Conservation (phyloP, 2,329 filamentous ascomycete genomes). For the Parascedosporium putredinis region DNA sequence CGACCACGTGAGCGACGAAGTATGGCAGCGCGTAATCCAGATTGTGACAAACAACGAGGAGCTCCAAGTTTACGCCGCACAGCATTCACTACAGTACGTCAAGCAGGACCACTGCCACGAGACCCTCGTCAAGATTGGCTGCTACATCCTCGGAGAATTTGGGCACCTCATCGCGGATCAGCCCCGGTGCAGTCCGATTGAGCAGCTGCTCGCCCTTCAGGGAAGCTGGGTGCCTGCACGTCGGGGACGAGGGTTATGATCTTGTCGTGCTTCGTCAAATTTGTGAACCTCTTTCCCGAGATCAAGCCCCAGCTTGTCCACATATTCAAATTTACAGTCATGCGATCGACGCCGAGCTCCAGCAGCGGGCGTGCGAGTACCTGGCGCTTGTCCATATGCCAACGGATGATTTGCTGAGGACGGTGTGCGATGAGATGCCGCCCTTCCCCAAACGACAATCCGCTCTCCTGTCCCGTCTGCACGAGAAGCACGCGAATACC, state of each 20-base stretch:
- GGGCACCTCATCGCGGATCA: conserved; percentile 93
- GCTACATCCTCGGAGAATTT: conserved; percentile 92
- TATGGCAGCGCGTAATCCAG: conserved; percentile 97
- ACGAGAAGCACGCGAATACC: conserved; percentile 87
- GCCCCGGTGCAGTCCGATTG: conserved; percentile 85
- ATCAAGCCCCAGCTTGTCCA: conserved; percentile 92
- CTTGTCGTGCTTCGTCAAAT: conserved; percentile 92
- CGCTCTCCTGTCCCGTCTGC: conserved; percentile 78
- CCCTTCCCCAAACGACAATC: conserved; percentile 93
- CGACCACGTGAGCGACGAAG: conserved; percentile 96
- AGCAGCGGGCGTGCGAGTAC: conserved; percentile 95
- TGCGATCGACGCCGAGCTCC: conserved; percentile 86
- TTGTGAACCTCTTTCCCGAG: conserved; percentile 94
- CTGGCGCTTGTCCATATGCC: conserved; percentile 74
- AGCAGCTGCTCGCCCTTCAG: conserved; percentile 90
- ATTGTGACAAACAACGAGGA: conserved; percentile 99
- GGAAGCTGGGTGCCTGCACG: conserved; percentile 80
- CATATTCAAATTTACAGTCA: conserved; percentile 90
- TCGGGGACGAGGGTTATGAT: conserved; percentile 88
- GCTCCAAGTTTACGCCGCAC: conserved; percentile 89
- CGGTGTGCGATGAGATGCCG: conserved; percentile 97
- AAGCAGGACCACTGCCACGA: conserved; percentile 93
- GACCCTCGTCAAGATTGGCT: conserved; percentile 94
- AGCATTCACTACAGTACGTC: conserved; percentile 85
- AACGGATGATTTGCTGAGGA: conserved; percentile 83